Base-by-base conservation (phyloP, 2,329 filamentous ascomycete species). In the Aspergillus hortae region DNA sequence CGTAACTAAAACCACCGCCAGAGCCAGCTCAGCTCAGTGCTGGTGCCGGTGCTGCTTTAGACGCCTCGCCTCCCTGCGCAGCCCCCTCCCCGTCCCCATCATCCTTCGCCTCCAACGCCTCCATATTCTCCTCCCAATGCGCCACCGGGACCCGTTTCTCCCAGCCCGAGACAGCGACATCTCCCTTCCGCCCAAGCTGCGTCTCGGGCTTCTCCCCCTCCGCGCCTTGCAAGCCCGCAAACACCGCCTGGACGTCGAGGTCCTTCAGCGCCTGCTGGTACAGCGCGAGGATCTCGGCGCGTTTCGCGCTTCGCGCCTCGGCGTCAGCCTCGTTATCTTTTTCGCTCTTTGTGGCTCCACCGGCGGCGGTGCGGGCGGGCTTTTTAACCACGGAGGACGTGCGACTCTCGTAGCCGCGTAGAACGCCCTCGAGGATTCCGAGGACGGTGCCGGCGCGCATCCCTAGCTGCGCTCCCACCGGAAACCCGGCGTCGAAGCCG, bases 401-500 rank as follows among this genome's bases (percentile, higher is more conserved):
- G 11, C 60, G 56, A 6, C 61, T 60, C 21, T 70, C 68, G 4
- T 67, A 62, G 2, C 68, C 69, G 3, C 62, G 64, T 1, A 76
- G 70, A 17, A 96, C 72, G 0, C 88, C 90, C 64, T 95, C 89
- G 5, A 96, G 66, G 4, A 89, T 74, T 0, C 94, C 94, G 3
- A 95, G 69, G 11, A 95, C 74, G 58, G 84, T 84, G 0, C 94
- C 94, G 0, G 85, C 87, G 25, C 80, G 79, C 57, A 88, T 69
- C 0, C 92, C 94, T 27, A 97, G 75, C 47, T 87, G 85, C 1
- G 90, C 92, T 11, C 94, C 94, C 0, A 97, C 78, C 12, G 84
- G 79, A 68, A 91, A 97, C 0, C 92, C 92, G 58, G 92, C 89
- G 67, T 99, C 94, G 66, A 99, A 97, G 0, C 92, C 92, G 12